These are phyloP conservation scores for Dryas octopetala DNA, from an alignment of 306 rosid genomes.

Conservation along the genomic window DNA sequence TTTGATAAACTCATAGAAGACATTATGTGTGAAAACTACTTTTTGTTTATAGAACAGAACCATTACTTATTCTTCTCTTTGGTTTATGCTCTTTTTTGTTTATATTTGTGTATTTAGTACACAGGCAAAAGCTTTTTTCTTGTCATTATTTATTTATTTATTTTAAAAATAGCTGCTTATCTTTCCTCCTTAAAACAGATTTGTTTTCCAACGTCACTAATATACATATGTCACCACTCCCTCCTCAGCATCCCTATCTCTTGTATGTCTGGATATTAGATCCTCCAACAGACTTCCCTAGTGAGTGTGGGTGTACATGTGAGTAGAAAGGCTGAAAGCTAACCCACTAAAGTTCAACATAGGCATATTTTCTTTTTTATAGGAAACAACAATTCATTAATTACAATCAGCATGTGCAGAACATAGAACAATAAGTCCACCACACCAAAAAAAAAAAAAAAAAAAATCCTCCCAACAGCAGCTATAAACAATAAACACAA, in stretches of 20 bases:
- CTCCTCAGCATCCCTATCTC: conserved; percentile 1
- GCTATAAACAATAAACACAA: no score
- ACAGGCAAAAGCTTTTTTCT: background rate
- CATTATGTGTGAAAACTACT: background rate
- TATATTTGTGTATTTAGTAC: background rate
- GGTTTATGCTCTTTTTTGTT: background rate
- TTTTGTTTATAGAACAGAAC: background rate
- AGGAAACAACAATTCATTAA: no score
- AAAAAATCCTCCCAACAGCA: no score
- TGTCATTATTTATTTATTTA: no score
- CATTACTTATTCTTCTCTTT: background rate
- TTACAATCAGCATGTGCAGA: no score
- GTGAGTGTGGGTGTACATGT: background rate
- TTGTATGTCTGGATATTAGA: background rate
- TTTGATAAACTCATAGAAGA: background rate
- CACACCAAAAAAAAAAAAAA: no score
- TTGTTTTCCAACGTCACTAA: background rate
- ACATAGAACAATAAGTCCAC: no score
- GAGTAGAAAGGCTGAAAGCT: background rate
- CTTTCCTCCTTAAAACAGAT: no score
- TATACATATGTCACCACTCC: background rate
- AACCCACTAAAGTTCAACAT: background rate
- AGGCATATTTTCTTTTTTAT: background rate
- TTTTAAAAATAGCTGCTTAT: background rate
- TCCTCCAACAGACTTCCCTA: background rate